A percentile compares a stretch with the other conserved stretches of the same genome.
Conservation (phyloP, 2,329 filamentous ascomycete species). For the Colletotrichum filicis region DNA sequence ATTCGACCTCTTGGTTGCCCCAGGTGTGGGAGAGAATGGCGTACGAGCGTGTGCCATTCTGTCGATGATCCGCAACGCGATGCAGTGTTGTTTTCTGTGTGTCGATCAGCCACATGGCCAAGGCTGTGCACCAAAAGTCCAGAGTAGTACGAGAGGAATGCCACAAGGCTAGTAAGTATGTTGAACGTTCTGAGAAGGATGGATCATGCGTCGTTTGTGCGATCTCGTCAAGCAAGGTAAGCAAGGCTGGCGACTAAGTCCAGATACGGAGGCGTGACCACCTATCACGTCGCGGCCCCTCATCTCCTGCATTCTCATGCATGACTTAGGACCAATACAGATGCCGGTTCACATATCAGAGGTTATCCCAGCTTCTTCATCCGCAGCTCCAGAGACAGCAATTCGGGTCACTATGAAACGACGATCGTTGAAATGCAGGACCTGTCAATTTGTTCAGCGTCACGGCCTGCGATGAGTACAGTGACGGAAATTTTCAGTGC, state of each 20-base stretch:
- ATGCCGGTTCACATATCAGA: background rate
- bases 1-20: background rate
- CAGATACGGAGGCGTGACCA: background rate
- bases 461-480: slow-evolving; percentile 27
- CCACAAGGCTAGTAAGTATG: background rate
- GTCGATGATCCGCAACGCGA: background rate
- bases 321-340: background rate
- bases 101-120: background rate
- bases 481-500: slow-evolving; percentile 26
- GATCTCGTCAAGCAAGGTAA: background rate
- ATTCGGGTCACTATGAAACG: background rate
- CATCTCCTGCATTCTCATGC: background rate
- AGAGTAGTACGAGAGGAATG: background rate
- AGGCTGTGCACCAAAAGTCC: background rate
- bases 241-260: background rate
- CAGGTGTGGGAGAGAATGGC: background rate
- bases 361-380: background rate
- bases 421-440: background rate
- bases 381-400: background rate
- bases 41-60: background rate
- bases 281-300: background rate
- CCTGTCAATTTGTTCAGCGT: slow-evolving; percentile 30
- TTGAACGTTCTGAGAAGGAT: background rate
- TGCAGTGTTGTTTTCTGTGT: background rate
- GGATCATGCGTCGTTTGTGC: background rate